Conservation (phyloP, 305 asterid species). For the Fraxinus nigra region DNA sequence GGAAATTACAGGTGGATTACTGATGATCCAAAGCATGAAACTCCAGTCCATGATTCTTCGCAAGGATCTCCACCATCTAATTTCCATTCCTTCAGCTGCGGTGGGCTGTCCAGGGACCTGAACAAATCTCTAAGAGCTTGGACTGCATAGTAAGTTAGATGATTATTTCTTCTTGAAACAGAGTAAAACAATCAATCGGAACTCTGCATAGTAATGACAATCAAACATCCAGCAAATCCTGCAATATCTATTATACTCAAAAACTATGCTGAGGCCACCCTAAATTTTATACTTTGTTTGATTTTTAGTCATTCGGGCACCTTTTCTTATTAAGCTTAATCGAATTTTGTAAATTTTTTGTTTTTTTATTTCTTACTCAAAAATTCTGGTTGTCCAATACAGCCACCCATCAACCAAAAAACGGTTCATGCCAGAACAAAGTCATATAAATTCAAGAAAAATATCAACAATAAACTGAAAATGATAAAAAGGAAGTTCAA, state of each 20-base stretch:
- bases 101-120: constrained; percentile 55
- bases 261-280: not conserved
- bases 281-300: not conserved
- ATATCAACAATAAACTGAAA: not conserved
- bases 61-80: constrained; percentile 82
- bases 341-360: not conserved
- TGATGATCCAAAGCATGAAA: constrained; percentile 64
- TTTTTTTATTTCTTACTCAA: not conserved
- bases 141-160: constrained; percentile 41
- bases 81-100: constrained; percentile 60
- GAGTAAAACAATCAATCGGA: not conserved
- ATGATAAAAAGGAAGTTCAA: not conserved
- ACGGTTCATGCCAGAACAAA: not conserved
- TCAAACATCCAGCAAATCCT: not conserved
- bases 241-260: not conserved
- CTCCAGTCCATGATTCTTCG: constrained; percentile 66
- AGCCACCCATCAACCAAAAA: not conserved
- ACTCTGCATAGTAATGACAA: not conserved
- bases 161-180: not conserved
- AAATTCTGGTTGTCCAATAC: not conserved
- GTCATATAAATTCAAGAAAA: not conserved
- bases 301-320: not conserved
- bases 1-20: constrained; percentile 57
- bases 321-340: not conserved
- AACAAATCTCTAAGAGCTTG: constrained; percentile 68